phyloP scores from a whole-genome alignment of 1,139 yeast species.

The Meyerozyma athensensis region DNA sequence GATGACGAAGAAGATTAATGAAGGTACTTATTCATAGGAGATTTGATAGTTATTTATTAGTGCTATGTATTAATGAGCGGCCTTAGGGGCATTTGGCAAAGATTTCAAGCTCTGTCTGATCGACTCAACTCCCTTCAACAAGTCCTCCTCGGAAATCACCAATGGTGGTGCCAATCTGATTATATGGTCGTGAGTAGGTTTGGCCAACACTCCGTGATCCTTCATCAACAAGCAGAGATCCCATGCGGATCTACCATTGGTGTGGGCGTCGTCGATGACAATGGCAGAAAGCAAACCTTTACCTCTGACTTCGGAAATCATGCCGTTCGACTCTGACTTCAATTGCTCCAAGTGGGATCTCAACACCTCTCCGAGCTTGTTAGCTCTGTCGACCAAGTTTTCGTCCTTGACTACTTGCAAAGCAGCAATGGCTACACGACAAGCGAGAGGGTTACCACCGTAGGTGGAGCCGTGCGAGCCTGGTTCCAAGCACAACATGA shows the following conservation, averaged over 20 bases:
- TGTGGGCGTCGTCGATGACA: conserved; percentile 78
- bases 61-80: conserved; percentile 28
- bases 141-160: conserved; percentile 83
- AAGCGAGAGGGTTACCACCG: conserved; percentile 96
- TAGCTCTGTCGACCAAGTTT: conserved; percentile 75
- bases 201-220: conserved; percentile 84
- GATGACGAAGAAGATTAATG: conserved; percentile 57
- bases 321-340: conserved; percentile 57
- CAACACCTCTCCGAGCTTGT: conserved; percentile 64
- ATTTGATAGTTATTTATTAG: neutral
- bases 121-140: conserved; percentile 72
- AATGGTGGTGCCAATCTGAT: conserved; percentile 96
- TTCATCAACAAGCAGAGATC: conserved; percentile 89
- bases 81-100: conserved; percentile 51
- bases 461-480: conserved; percentile 98
- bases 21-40: neutral
- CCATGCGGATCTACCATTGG: conserved; percentile 94
- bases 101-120: conserved; percentile 59
- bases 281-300: conserved; percentile 86
- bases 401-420: conserved; percentile 86
- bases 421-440: conserved; percentile 93
- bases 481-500: conserved; percentile 86
- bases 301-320: conserved; percentile 90
- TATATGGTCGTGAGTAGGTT: conserved; percentile 95
- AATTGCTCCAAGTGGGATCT: conserved; percentile 62